Conservation (phyloP, 495 filamentous ascomycete genomes). For the Aspergillus biplanus region DNA sequence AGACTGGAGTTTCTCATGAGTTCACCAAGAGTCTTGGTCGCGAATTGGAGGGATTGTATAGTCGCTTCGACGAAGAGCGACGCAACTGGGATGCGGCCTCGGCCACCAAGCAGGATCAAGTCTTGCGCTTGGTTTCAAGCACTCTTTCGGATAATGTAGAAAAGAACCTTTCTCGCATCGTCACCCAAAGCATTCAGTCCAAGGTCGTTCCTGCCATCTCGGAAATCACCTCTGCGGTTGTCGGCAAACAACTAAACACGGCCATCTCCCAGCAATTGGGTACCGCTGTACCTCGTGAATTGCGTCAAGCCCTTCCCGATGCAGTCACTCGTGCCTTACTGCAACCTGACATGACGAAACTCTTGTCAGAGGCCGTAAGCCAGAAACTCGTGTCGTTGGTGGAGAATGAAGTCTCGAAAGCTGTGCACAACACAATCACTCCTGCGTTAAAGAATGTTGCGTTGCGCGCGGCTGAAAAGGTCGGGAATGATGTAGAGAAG, state of each 20-base stretch:
- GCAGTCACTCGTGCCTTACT: slow-evolving; percentile 65
- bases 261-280: slow-evolving; percentile 53
- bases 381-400: slow-evolving; percentile 67
- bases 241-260: slow-evolving; percentile 66
- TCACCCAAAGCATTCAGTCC: slow-evolving; percentile 66
- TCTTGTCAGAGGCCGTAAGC: slow-evolving; percentile 70
- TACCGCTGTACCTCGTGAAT: slow-evolving; percentile 52
- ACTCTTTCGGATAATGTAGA: slow-evolving; percentile 92
- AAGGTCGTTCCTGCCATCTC: slow-evolving; percentile 63
- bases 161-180: slow-evolving; percentile 70
- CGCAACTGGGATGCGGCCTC: slow-evolving; percentile 65
- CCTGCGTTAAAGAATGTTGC: slow-evolving; percentile 68
- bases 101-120: slow-evolving; percentile 71
- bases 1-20: slow-evolving; percentile 56
- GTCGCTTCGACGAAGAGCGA: slow-evolving; percentile 66
- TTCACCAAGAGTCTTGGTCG: slow-evolving; percentile 58
- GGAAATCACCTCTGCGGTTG: slow-evolving; percentile 49
- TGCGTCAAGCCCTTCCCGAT: slow-evolving; percentile 58
- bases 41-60: slow-evolving; percentile 63
- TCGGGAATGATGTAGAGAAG: slow-evolving; percentile 66
- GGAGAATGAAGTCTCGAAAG: slow-evolving; percentile 65
- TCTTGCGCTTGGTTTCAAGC: slow-evolving; percentile 84
- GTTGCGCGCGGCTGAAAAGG: slow-evolving; percentile 59
- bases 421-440: slow-evolving; percentile 62
- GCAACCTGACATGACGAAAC: slow-evolving; percentile 67